Evolutionary conservation across 2,329 filamentous ascomycete genomes (phyloP), one percentile per base, ranked within the genome.

Genomic region (Daldinia sp.): DNA sequence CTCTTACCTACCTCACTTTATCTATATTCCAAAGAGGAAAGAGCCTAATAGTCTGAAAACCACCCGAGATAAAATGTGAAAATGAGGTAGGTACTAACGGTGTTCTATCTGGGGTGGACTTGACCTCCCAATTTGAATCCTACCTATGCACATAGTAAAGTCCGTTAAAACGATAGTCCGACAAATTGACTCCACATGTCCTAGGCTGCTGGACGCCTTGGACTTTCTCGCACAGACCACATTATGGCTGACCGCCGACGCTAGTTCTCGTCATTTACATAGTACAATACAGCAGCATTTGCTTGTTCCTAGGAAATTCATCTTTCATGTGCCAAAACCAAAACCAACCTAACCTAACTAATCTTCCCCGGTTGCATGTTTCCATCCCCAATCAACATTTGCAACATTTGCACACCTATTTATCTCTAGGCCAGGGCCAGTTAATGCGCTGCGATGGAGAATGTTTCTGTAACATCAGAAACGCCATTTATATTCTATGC

Each of bases 111-210:
- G n/a, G n/a, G n/a, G n/a, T n/a, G n/a, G n/a, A n/a, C n/a, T n/a
- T n/a, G n/a, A n/a, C n/a, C n/a, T n/a, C n/a, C n/a, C n/a, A n/a
- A n/a, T n/a, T n/a, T n/a, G n/a, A n/a, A n/a, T n/a, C n/a, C n/a
- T n/a, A n/a, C n/a, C n/a, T n/a, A n/a, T n/a, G n/a, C 27, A 6
- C 17, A 30, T 48, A 30, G 23, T 47, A 47, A 53, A 43, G 17
- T 11, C 15, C 56, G 65, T 59, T 5, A 15, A 45, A 66, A 61
- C 43, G 50, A 68, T 68, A 53, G 55, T 66, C 65, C 65, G 65
- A 61, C 6, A 15, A 45, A n/a, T 37, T 41, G 59, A 53, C 52
- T 57, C 47, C 52, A 54, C 50, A 43, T n/a, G n/a, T n/a, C n/a
- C n/a, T n/a, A n/a, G n/a, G n/a, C n/a, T n/a, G n/a, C n/a, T n/a